These are phyloP conservation scores for Macrophomina tecta DNA, from an alignment of 2,329 filamentous ascomycete species.

Conservation along the genomic window DNA sequence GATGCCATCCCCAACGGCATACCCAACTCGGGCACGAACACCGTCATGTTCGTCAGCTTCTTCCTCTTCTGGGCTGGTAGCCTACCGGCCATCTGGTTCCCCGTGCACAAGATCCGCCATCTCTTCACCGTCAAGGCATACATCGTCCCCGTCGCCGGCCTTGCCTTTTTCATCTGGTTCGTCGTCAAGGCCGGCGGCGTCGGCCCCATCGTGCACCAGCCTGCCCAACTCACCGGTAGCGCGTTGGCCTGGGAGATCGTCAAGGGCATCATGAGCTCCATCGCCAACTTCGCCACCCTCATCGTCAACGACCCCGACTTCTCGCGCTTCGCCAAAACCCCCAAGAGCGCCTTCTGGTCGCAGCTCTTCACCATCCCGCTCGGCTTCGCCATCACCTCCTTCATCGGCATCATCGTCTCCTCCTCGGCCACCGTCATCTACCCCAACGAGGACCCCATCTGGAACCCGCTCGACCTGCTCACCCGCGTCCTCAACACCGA, in stretches of 20 bases:
- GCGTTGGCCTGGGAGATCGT: constrained; percentile 81
- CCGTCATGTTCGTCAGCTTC: constrained; percentile 78
- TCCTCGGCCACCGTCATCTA: constrained; percentile 54
- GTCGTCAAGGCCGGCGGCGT: constrained; percentile 80
- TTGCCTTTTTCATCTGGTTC: constrained; percentile 88
- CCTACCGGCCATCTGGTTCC: constrained; percentile 86
- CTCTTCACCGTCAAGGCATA: constrained; percentile 90
- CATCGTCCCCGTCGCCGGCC: constrained; percentile 80
- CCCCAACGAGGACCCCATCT: constrained; percentile 46
- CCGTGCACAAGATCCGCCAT: constrained; percentile 86
- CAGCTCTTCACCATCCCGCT: constrained; percentile 67
- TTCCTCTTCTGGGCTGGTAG: constrained; percentile 85
- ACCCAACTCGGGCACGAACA: constrained; percentile 72
- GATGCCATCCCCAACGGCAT: constrained; percentile 72
- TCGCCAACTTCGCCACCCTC: constrained; percentile 88
- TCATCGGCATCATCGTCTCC: constrained; percentile 68
- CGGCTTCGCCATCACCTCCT: constrained; percentile 71
- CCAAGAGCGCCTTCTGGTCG: constrained; percentile 77
- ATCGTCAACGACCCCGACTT: constrained; percentile 85
- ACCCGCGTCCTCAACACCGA: constrained; percentile 48
- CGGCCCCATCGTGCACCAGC: constrained; percentile 79
- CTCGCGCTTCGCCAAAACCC: constrained; percentile 78
- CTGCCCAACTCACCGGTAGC: constrained; percentile 67
- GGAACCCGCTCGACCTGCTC: constrained; percentile 51
- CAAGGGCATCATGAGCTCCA: constrained; percentile 84